A percentile compares a stretch with the other conserved stretches of the same genome.
Conservation (phyloP, 805 yeast species). For the Hanseniaspora taiwanica region DNA sequence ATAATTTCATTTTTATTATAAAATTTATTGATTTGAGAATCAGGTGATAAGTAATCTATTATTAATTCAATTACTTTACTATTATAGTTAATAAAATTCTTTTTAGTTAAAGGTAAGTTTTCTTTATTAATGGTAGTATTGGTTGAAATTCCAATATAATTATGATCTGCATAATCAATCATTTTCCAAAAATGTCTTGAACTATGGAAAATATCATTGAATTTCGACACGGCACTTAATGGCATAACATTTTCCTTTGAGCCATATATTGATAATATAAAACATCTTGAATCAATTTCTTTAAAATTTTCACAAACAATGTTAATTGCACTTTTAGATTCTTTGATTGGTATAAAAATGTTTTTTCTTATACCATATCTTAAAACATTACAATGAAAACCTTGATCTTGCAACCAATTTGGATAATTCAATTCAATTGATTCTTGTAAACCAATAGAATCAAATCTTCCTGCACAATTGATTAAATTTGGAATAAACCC, state of each 20-base stretch:
- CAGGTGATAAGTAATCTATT: background rate
- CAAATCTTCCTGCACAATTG: slow-evolving; percentile 63
- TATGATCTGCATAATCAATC: slow-evolving; percentile 67
- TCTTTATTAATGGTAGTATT: slow-evolving; percentile 24
- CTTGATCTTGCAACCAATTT: slow-evolving; percentile 29
- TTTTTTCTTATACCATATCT: slow-evolving; percentile 37
- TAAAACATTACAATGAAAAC: slow-evolving; percentile 28
- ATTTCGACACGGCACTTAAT: slow-evolving; percentile 42
- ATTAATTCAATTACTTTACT: slow-evolving; percentile 31
- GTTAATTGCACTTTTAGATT: slow-evolving; percentile 35
- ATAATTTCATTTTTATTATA: background rate
- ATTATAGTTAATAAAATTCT: slow-evolving; percentile 44
- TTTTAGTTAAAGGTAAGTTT: slow-evolving; percentile 31
- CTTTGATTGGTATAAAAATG: slow-evolving; percentile 34
- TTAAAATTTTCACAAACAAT: slow-evolving; percentile 33
- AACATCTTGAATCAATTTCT: slow-evolving; percentile 31
- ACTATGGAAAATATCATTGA: slow-evolving; percentile 38
- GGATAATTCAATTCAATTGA: slow-evolving; percentile 25
- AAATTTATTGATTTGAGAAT: background rate
- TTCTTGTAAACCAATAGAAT: slow-evolving; percentile 32
- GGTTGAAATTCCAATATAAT: slow-evolving; percentile 42
- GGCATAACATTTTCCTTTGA: slow-evolving; percentile 55
- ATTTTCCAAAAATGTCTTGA: slow-evolving; percentile 48
- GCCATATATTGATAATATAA: slow-evolving; percentile 62
- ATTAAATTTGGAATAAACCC: slow-evolving; percentile 45